Evolutionary conservation across 306 rosid genomes (phyloP).

Genomic region (Neltuma alba): DNA sequence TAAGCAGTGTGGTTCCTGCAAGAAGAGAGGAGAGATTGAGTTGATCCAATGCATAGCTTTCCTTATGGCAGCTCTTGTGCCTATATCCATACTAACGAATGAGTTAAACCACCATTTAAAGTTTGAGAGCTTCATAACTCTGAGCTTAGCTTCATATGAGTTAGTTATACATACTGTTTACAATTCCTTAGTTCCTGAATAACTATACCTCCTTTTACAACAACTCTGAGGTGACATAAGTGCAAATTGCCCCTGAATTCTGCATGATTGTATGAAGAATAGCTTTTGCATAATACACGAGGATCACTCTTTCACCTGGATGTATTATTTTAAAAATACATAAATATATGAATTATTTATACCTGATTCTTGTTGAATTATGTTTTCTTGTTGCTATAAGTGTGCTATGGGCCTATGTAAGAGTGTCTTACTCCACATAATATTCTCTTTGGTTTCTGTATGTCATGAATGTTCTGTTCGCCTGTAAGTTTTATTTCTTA

Average conservation of each 20-base stretch:
- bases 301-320: background rate
- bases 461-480: constrained; percentile 22
- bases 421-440: constrained; percentile 9
- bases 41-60: background rate
- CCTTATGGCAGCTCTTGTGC: background rate
- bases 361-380: constrained; percentile 22
- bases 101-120: background rate
- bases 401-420: constrained; percentile 27
- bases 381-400: constrained; percentile 28
- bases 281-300: constrained; percentile 13
- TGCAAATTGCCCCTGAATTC: background rate
- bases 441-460: constrained; percentile 6
- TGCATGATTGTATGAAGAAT: background rate
- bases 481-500: constrained; percentile 28
- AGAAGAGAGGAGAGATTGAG: background rate
- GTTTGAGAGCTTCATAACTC: background rate
- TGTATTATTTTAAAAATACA: background rate
- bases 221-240: background rate
- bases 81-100: background rate
- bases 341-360: constrained; percentile 15
- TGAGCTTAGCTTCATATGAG: background rate
- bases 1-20: background rate
- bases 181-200: background rate
- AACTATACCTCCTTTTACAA: background rate
- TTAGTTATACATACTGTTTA: background rate